Base-by-base conservation (phyloP, 345 rosid species). In the Durio zibethinus region DNA sequence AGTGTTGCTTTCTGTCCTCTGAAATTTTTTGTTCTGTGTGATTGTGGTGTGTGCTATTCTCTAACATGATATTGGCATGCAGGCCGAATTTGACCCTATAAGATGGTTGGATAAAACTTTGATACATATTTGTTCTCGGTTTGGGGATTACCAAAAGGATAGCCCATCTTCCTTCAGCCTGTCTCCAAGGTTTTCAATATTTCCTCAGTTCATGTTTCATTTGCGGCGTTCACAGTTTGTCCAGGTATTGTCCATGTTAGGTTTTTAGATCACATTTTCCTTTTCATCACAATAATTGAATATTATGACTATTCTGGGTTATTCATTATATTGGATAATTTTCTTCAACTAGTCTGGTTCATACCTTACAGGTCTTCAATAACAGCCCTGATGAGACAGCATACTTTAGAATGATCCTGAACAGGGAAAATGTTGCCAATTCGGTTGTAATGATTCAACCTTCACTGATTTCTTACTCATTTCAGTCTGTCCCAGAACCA, bases 321-420 rank as follows among this genome's bases (percentile, higher is more conserved):
- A 75, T 14, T 38, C 33, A 15, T 23, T 11, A 7, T 62, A 38
- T 68, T 43, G n/a, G 63, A 67, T 43, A 77, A 69, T 62, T 18
- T 76, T 61, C 72, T 77, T 72, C 52, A 76, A 33, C 69, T 52
- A 73, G 62, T 68, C 54, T 76, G 65, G 61, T 71, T 68, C 68
- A 63, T 79, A 54, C 81, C 60, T 75, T 70, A n/a, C 84, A 96
- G 99, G 99, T 96, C 81, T 90, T 92, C 80, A 93, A 95, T 82
- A 93, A 93, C 84, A 96, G 99, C 82, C 99, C 98, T 4, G 99
- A 96, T 48, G 99, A 96, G 85, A 96, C 99, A 0, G 95, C 99
- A 70, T 96, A 93, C 84, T 96, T 89, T 57, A 90, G 99, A 81
- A 85, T 96, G 91, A 86, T 93, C 66, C 82, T 96, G 84, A 88